These are phyloP conservation scores for Pelargonium citronellum DNA, from an alignment of 441 rosid species.

Conservation along the genomic window DNA sequence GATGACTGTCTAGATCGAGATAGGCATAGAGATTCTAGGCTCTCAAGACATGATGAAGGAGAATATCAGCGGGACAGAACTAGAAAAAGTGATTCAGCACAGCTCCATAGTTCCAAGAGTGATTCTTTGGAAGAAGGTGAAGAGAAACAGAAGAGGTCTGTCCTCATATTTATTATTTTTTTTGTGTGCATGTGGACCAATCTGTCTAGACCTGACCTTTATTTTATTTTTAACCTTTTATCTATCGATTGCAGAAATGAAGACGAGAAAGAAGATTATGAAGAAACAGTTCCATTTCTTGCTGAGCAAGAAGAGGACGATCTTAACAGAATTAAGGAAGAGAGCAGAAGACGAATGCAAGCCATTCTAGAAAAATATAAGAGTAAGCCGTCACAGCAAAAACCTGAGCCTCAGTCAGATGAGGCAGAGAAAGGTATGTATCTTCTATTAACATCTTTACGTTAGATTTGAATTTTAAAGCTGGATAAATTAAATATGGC, in stretches of 20 bases:
- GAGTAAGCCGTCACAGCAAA: conserved; percentile 46
- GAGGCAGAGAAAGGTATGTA: conserved; percentile 50
- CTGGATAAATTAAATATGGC: neutral
- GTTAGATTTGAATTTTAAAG: neutral
- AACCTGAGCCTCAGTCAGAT: conserved; percentile 29
- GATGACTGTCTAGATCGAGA: conserved; percentile 25
- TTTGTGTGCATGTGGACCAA: neutral
- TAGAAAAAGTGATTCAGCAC: conserved; percentile 30
- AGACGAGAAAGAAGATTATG: conserved; percentile 58
- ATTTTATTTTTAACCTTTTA: conserved; percentile 17
- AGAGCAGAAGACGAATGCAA: conserved; percentile 78
- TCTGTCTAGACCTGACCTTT: neutral
- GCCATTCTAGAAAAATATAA: conserved; percentile 75
- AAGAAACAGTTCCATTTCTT: conserved; percentile 48
- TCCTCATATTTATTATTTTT: conserved; percentile 1
- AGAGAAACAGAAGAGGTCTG: conserved; percentile 45
- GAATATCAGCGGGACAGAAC: conserved; percentile 24
- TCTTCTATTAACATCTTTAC: neutral
- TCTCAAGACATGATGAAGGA: conserved; percentile 26
- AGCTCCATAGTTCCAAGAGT: conserved; percentile 30
- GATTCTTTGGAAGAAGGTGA: conserved; percentile 29
- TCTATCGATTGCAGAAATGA: conserved; percentile 36
- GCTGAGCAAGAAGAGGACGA: conserved; percentile 84
- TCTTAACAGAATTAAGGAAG: conserved; percentile 75
- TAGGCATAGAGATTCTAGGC: conserved; percentile 30